Evolutionary conservation across 1,284 basidiomycete genomes (phyloP).

Genomic region (Anthracocystis setariae): DNA sequence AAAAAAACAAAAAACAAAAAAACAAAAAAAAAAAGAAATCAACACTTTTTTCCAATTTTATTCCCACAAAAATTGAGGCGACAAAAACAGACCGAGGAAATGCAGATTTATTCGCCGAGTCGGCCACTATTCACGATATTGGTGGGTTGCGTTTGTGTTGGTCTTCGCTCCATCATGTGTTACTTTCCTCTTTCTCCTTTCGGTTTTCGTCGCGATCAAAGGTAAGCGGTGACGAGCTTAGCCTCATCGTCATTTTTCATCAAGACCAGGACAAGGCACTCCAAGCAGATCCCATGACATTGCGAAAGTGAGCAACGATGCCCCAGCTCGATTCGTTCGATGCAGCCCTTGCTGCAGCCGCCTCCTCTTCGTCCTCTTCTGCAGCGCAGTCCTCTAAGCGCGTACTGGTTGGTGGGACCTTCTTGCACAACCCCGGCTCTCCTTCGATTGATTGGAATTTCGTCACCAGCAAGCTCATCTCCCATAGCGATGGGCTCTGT

Average conservation of each 20-base stretch:
- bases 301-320: conserved; percentile 5
- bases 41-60: too few species aligned
- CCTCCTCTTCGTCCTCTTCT: neutral
- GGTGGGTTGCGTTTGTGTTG: too few species aligned
- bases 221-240: too few species aligned
- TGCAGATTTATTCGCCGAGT: too few species aligned
- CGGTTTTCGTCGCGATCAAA: too few species aligned
- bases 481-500: conserved; percentile 34
- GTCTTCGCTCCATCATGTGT: neutral
- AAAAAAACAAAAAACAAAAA: neutral
- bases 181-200: too few species aligned
- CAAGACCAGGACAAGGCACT: too few species aligned
- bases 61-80: neutral
- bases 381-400: neutral
- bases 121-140: too few species aligned
- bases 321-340: conserved; percentile 14
- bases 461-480: conserved; percentile 1
- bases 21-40: neutral
- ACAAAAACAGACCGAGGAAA: too few species aligned
- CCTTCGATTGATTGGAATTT: neutral
- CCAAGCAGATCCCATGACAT: too few species aligned
- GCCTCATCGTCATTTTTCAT: too few species aligned
- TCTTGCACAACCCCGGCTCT: neutral
- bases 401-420: conserved; percentile 3
- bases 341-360: neutral